Evolutionary conservation across 2,329 filamentous ascomycete species (phyloP), one percentile per base, ranked within the genome.

Genomic region (Colletotrichum musae): DNA sequence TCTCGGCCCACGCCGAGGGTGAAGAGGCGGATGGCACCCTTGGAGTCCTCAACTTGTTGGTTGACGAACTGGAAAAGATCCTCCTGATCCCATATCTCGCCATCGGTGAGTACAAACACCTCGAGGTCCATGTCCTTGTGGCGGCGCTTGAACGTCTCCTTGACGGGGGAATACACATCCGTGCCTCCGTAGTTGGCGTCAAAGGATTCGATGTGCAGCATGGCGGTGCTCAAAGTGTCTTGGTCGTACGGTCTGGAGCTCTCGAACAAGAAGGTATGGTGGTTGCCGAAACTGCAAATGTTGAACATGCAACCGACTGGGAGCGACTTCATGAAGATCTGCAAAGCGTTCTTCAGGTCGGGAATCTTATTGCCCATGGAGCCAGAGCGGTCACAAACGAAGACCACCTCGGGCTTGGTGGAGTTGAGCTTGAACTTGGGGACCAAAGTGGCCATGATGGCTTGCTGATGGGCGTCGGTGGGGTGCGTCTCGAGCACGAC

Each of bases 351-450:
- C 26, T 84, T 80, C 3, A 91, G 82, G 39, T 89, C 84, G 0
- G 73, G 71, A 2, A 92, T 91, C 47, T 85, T 87, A 0, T 77
- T 75, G 0, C 50, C 28, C 91, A 92, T 92, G 68, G 90, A 92
- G 0, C 91, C 91, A 64, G 90, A 93, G 59, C 91, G 86, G 76
- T 94, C 92, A 64, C 90, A 91, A 5, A 94, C 80, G 72, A 94
- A 94, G 18, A 94, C 87, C 24, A 94, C 85, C 75, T 94, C 92
- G 4, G 84, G 82, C 62, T 77, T 79, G 9, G 85, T 82, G 0
- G 84, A 75, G 0, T 88, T 87, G 0, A 93, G 80, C n/a, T 83
- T 82, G 78, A 93, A 93, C 70, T 89, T 90, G 2, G 92, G 92
- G 0, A 94, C 90, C 0, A 94, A 81, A 0, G 91, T 93, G 0